Evolutionary conservation across 305 asterid species (phyloP), one percentile per base, ranked within the genome.

Genomic region (Coffea humblotiana): DNA sequence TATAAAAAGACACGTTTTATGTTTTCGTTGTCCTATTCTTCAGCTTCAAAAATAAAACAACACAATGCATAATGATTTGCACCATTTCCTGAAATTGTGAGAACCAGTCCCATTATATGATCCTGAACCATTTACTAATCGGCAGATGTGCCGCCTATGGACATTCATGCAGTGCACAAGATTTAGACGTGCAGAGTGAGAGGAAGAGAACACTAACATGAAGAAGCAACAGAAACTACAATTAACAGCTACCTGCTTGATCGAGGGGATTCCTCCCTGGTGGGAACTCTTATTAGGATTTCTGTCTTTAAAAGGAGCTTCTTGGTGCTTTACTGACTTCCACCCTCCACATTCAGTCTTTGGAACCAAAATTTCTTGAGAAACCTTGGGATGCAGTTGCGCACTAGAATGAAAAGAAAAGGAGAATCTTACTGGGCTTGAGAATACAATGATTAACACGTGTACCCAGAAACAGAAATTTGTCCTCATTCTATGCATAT

Each of bases 281-380:
- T 76, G 90, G 84, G 76, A 86, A 77, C 79, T 84, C 88, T 75
- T 81, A 75, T 58, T 40, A 63, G 63, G 79, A 76, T 11, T 82
- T 86, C 80, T 86, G 72, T 56, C 82, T 83, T 84, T 88, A 66
- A 80, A 54, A 74, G 85, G 70, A 86, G 82, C 81, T 82, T 63
- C 79, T 60, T 88, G 86, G 70, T 66, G 91, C 79, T 89, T 93
- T 67, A 91, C 97, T 27, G 95, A 86, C 71, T 90, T 92, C 98
- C 98, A 93, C 78, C 92, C 83, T 74, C 93, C 92, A 64, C 4
- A 80, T 81, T 91, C 89, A 75, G 76, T 83, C 88, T 87, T 88
- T 45, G 88, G 90, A 77, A 75, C 79, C 63, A 45, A 48, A 75
- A 83, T 76, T 78, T 82, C 80, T 83, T 82, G 71, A 77, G 72